Base-by-base conservation (phyloP, 75 land plant genomes). In the Picea sitchensis region DNA sequence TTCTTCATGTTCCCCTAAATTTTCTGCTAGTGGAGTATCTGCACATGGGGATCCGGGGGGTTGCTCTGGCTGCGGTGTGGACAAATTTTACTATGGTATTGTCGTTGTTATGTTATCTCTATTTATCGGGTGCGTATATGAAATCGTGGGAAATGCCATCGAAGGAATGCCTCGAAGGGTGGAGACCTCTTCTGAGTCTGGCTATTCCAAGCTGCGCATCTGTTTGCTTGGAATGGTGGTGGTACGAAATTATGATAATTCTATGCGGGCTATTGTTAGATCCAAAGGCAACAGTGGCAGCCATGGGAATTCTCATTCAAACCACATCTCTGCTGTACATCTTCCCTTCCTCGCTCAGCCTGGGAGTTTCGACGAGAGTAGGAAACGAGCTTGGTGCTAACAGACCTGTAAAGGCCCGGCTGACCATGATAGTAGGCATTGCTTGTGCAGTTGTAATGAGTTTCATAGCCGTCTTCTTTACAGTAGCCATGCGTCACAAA, bases 141-240 rank as follows among this genome's bases (percentile, higher is more conserved):
- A 84, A 85, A 20, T 81, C 88, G 12, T 51, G 56, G 56, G 2
- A 51, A 9, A 51, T 9, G 56, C 56, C 71, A 81, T 82, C 23
- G n/a, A 15, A 81, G 74, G 31, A 83, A 85, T 87, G 68, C 75
- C 4, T 38, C 61, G 31, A 81, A 82, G 59, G 54, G 84, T 5
- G 73, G 80, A 18, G 88, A 87, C 2, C 88, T 89, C 84, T 92
- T 15, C 82, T 92, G 14, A 23, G 56, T 38, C 85, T 92, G 30
- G 88, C 94, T 18, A 84, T 83, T 5, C 94, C 94, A 56, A 92
- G 92, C 80, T 90, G 92, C 75, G 80, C 88, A 0, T 92, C 94
- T 44, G 94, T 92, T 4, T 92, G 94, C 67, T 68, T 92, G 65
- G 94, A 92, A 67, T 92, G 94, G 94, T 92, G 94, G 94, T 92